A percentile compares a stretch with the other conserved stretches of the same genome.
Evolutionary conservation across 805 yeast genomes (phyloP).

Genomic region (Jamesozyma lodderae): DNA sequence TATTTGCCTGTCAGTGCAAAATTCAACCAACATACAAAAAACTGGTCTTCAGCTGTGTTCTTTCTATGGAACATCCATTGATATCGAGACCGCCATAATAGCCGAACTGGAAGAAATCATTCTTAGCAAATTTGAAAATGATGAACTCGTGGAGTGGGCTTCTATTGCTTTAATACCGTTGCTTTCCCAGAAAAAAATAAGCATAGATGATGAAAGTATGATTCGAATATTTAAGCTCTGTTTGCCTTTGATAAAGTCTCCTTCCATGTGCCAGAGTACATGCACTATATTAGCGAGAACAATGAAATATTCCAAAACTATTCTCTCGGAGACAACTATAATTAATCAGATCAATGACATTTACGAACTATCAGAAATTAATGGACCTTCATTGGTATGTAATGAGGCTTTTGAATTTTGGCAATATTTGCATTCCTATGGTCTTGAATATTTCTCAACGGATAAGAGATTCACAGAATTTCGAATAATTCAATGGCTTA

Average conservation of each 20-base stretch:
- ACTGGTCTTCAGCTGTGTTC: slow-evolving; percentile 18
- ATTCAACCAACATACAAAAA: slow-evolving; percentile 4
- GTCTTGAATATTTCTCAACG: slow-evolving; percentile 29
- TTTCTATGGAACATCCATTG: slow-evolving; percentile 8
- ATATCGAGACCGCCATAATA: slow-evolving; percentile 2
- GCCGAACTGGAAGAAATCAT: slow-evolving; percentile 8
- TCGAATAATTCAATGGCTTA: slow-evolving; percentile 44
- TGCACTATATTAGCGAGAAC: slow-evolving; percentile 18
- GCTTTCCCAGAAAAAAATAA: slow-evolving; percentile 9
- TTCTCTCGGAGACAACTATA: slow-evolving; percentile 33
- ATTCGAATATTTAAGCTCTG: slow-evolving; percentile 24
- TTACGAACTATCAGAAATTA: slow-evolving; percentile 46
- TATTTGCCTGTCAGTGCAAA: slow-evolving; percentile 9
- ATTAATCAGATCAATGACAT: slow-evolving; percentile 40
- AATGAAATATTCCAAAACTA: slow-evolving; percentile 14
- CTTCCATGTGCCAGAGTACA: slow-evolving; percentile 16
- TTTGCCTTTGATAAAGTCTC: slow-evolving; percentile 29
- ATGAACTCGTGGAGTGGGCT: slow-evolving; percentile 14
- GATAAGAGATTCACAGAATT: slow-evolving; percentile 24
- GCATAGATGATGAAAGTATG: slow-evolving; percentile 9
- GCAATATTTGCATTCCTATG: slow-evolving; percentile 35
- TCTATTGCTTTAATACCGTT: slow-evolving; percentile 19
- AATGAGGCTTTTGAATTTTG: slow-evolving; percentile 47
- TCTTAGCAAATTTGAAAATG: slow-evolving; percentile 12
- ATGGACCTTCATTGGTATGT: slow-evolving; percentile 47